Conservation (phyloP, 495 filamentous ascomycete species). For the Daldinia loculata region DNA sequence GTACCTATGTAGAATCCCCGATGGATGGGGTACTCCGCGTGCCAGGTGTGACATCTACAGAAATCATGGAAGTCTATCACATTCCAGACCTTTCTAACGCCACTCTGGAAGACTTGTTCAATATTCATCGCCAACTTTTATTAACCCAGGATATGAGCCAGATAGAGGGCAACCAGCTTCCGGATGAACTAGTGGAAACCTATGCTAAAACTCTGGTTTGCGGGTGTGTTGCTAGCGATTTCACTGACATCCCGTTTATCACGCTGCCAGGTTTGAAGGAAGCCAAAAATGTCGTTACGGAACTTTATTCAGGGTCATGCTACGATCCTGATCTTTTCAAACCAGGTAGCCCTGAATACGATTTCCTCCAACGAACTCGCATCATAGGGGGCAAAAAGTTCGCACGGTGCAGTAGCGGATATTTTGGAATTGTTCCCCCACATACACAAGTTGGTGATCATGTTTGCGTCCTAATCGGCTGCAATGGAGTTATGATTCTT, state of each 20-base stretch:
- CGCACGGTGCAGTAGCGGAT: neutral
- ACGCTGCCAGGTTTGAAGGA: neutral
- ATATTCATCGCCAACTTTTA: neutral
- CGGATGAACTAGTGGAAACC: neutral
- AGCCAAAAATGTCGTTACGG: neutral
- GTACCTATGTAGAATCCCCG: neutral
- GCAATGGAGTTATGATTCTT: neutral
- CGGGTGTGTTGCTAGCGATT: neutral
- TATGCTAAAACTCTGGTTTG: neutral
- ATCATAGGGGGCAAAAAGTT: neutral
- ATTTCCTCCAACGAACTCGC: neutral
- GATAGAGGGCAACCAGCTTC: neutral
- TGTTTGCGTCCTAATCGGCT: neutral
- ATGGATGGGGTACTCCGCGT: neutral
- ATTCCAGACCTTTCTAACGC: neutral
- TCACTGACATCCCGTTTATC: neutral
- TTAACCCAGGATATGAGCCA: neutral
- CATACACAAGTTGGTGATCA: neutral
- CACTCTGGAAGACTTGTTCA: neutral
- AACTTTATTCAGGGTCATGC: neutral
- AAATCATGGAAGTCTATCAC: neutral
- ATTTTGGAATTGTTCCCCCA: neutral
- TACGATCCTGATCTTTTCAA: neutral
- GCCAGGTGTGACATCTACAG: neutral
- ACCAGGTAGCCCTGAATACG: neutral